Percentiles rank a stretch among this genome's conserved stretches.
Evolutionary conservation across 164 flowering plant species (phyloP).

Genomic region (Kalanchoe fedtschenkoi): DNA sequence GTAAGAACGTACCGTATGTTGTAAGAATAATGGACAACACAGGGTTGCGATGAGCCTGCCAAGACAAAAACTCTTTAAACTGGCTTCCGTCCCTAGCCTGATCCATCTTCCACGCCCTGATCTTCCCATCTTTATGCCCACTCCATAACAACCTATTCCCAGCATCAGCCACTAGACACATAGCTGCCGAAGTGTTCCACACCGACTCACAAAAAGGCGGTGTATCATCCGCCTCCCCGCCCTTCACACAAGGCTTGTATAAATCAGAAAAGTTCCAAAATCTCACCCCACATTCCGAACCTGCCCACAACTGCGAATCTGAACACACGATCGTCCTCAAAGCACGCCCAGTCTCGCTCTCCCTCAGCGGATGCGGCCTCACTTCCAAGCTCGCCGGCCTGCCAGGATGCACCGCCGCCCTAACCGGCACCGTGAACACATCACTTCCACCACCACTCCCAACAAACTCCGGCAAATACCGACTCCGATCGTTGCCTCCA

Average conservation of each 20-base stretch:
- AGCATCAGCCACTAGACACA: conserved; percentile 39
- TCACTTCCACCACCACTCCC: conserved; percentile 41
- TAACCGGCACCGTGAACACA: conserved; percentile 32
- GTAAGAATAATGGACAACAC: conserved; percentile 34
- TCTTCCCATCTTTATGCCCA: conserved; percentile 54
- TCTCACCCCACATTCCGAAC: conserved; percentile 31
- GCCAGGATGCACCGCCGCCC: conserved; percentile 41
- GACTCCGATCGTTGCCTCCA: conserved; percentile 1
- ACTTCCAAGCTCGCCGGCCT: conserved; percentile 51
- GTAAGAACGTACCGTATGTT: conserved; percentile 21
- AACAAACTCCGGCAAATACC: conserved; percentile 29
- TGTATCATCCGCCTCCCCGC: conserved; percentile 34
- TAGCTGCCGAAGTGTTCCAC: conserved; percentile 14
- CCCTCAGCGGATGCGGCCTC: conserved; percentile 56
- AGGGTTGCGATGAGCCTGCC: conserved; percentile 48
- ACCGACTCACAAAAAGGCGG: conserved; percentile 40
- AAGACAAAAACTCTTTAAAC: conserved; percentile 32
- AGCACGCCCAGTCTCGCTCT: conserved; percentile 38
- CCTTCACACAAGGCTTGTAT: conserved; percentile 25
- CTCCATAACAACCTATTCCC: conserved; percentile 43
- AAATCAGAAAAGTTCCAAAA: conserved; percentile 34
- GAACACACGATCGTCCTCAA: conserved; percentile 29
- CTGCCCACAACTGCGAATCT: conserved; percentile 38
- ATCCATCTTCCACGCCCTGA: conserved; percentile 36
- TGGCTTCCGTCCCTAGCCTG: background rate